Evolutionary conservation across 768 basidiomycete species (phyloP).

Genomic region (Rubroboletus pulcherrimus): DNA sequence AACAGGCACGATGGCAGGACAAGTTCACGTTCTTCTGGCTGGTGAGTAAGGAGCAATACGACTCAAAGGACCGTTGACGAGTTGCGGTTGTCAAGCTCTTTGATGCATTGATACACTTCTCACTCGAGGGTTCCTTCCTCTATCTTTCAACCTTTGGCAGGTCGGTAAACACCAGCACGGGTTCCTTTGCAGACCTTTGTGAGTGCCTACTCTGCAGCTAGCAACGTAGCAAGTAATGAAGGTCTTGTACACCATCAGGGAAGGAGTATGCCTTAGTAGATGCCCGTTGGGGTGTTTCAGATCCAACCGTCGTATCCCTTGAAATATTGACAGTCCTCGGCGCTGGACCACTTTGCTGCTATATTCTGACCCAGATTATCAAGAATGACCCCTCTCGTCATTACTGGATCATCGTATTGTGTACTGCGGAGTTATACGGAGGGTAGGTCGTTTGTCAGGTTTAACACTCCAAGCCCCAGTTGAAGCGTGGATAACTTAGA

Average conservation of each 20-base stretch:
- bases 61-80: background rate
- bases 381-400: slow-evolving; percentile 57
- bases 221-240: background rate
- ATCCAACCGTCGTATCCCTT: slow-evolving; percentile 77
- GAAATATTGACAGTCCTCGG: slow-evolving; percentile 78
- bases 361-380: slow-evolving; percentile 63
- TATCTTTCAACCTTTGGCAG: slow-evolving; percentile 73
- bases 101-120: slow-evolving; percentile 76
- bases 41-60: slow-evolving; percentile 37
- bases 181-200: slow-evolving; percentile 75
- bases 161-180: slow-evolving; percentile 63
- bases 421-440: slow-evolving; percentile 76
- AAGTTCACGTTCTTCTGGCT: slow-evolving; percentile 75
- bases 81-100: slow-evolving; percentile 49
- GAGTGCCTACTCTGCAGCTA: slow-evolving; percentile 24
- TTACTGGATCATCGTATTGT: slow-evolving; percentile 72
- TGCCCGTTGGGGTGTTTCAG: slow-evolving; percentile 75
- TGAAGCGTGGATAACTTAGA: slow-evolving; percentile 28
- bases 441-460: slow-evolving; percentile 41
- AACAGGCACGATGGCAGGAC: slow-evolving; percentile 61
- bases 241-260: slow-evolving; percentile 43
- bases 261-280: slow-evolving; percentile 80
- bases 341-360: slow-evolving; percentile 70
- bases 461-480: background rate
- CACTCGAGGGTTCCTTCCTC: slow-evolving; percentile 77